phyloP scores from a whole-genome alignment of 2,329 filamentous ascomycete genomes.

The Pseudogymnoascus verrucosus region DNA sequence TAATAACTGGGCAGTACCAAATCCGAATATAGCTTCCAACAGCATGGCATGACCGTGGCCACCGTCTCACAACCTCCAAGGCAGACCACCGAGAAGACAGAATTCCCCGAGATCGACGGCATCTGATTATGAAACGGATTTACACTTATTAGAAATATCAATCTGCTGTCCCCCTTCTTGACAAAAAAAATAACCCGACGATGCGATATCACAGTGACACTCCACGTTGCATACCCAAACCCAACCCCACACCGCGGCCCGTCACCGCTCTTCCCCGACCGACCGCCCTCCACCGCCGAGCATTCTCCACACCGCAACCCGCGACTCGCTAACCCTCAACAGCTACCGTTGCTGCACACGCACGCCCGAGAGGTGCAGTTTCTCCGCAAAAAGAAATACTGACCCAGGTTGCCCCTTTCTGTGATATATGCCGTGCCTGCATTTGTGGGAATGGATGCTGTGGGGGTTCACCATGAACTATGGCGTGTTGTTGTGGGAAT shows the following conservation, averaged over 20 bases:
- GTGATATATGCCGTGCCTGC: background rate
- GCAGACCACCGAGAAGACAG: background rate
- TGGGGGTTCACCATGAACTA: background rate
- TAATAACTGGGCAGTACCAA: background rate
- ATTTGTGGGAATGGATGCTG: background rate
- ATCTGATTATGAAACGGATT: background rate
- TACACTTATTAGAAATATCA: background rate
- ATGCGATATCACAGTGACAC: background rate
- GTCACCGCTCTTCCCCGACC: constrained; percentile 7
- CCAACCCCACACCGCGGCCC: constrained; percentile 7
- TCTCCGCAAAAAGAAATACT: constrained; percentile 1
- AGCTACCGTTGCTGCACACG: background rate
- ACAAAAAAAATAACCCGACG: too few species aligned
- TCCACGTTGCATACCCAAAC: background rate
- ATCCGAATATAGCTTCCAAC: background rate
- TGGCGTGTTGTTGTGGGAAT: background rate
- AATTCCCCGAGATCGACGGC: background rate
- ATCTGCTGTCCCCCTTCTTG: background rate
- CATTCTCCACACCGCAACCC: constrained; percentile 1
- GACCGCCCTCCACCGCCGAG: background rate
- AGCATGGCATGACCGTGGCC: background rate
- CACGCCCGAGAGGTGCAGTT: background rate
- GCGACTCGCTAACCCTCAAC: background rate
- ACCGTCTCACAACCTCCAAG: background rate
- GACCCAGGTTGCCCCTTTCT: background rate